Evolutionary conservation across 495 filamentous ascomycete genomes (phyloP).

Genomic region (Aspergillus haitiensis): DNA sequence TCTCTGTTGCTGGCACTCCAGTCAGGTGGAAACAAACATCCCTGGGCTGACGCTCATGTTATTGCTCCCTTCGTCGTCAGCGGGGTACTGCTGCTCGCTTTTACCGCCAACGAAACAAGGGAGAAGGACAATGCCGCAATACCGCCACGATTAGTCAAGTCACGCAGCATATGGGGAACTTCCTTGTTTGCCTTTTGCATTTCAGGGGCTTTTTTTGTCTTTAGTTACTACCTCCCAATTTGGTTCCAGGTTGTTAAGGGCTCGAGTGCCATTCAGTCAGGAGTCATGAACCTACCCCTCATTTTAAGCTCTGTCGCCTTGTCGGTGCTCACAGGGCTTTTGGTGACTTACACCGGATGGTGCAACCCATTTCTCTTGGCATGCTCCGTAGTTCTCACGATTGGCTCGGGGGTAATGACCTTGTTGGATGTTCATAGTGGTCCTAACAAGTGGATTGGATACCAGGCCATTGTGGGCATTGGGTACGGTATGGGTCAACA

Average conservation of each 20-base stretch:
- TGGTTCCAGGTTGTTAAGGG: constrained; percentile 38
- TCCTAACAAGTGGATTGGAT: no score
- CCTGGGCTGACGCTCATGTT: constrained; percentile 1
- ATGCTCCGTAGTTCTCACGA: no score
- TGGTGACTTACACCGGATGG: constrained; percentile 20
- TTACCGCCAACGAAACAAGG: constrained; percentile 5
- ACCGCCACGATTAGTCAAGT: constrained; percentile 1
- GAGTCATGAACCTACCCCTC: constrained; percentile 32
- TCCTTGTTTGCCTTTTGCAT: not conserved
- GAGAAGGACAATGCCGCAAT: constrained; percentile 3
- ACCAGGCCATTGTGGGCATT: no score
- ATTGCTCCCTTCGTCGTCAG: constrained; percentile 7
- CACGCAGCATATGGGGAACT: constrained; percentile 2
- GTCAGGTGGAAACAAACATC: constrained; percentile 51
- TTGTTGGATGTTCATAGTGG: no score
- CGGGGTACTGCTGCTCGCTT: not conserved
- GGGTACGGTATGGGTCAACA: no score
- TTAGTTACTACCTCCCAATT: constrained; percentile 36
- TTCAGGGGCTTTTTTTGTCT: constrained; percentile 19
- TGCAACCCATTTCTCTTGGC: no score
- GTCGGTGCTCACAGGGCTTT: constrained; percentile 37
- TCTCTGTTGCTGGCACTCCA: constrained; percentile 60
- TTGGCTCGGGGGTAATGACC: no score
- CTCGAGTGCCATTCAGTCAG: constrained; percentile 28
- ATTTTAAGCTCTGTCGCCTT: constrained; percentile 46